These are phyloP conservation scores for Aspergillus pseudoglaucus DNA, from an alignment of 2,329 filamentous ascomycete genomes.

Conservation along the genomic window DNA sequence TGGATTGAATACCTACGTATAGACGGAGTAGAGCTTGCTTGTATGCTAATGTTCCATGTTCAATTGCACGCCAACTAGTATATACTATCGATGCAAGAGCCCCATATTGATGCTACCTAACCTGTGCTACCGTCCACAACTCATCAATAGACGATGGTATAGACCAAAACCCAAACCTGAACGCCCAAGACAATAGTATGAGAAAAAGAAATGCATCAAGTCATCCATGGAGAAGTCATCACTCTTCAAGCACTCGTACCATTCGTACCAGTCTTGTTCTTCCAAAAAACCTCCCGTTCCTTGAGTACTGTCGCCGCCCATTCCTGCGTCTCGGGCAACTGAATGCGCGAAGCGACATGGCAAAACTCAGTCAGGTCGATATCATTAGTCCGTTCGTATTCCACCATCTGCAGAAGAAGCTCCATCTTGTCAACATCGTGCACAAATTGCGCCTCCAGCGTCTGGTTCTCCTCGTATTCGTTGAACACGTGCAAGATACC, in stretches of 20 bases:
- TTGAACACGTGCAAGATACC: constrained; percentile 80
- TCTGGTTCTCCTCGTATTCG: constrained; percentile 86
- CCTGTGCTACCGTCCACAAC: background rate
- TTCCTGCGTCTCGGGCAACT: constrained; percentile 66
- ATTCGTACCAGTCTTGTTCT: constrained; percentile 22
- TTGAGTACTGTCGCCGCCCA: constrained; percentile 73
- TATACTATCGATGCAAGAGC: too few species aligned
- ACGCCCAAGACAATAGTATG: background rate
- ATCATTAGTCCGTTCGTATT: constrained; percentile 74
- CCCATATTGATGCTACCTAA: background rate
- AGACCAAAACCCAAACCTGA: constrained; percentile 2
- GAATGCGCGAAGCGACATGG: constrained; percentile 67
- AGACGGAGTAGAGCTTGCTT: background rate
- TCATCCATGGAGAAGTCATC: background rate
- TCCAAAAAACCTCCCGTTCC: constrained; percentile 72
- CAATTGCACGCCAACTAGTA: background rate
- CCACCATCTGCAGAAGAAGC: constrained; percentile 86
- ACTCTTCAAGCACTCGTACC: background rate
- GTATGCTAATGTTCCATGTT: background rate
- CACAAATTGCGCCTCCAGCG: constrained; percentile 79
- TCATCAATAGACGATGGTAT: constrained; percentile 12
- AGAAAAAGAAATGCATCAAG: background rate
- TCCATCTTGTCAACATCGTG: constrained; percentile 98
- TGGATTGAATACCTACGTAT: constrained; percentile 18
- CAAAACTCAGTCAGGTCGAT: constrained; percentile 82